Evolutionary conservation across 2,329 filamentous ascomycete genomes (phyloP).

Genomic region (Fusarium pseudonygamai): DNA sequence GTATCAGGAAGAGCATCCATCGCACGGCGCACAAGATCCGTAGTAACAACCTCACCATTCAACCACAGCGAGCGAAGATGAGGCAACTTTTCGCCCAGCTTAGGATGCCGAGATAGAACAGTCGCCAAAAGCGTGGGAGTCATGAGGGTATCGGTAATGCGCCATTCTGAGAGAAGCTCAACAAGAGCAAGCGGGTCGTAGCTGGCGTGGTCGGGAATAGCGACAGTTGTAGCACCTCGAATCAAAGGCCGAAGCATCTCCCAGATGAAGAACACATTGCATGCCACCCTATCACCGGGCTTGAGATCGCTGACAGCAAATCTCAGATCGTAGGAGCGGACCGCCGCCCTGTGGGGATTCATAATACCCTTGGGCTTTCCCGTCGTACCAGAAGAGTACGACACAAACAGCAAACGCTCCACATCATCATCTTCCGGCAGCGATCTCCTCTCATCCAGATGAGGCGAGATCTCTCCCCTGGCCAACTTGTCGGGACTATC

Average conservation of each 20-base stretch:
- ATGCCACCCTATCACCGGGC: conserved; percentile 81
- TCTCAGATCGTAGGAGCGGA: conserved; percentile 77
- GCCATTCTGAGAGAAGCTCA: conserved; percentile 71
- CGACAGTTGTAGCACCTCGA: conserved; percentile 78
- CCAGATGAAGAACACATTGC: conserved; percentile 90
- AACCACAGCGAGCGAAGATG: conserved; percentile 78
- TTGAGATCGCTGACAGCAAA: conserved; percentile 75
- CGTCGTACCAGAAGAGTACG: conserved; percentile 81
- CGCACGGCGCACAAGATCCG: conserved; percentile 76
- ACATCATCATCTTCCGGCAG: conserved; percentile 73
- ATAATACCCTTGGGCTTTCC: conserved; percentile 85
- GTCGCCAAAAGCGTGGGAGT: conserved; percentile 82
- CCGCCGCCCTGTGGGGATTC: conserved; percentile 78
- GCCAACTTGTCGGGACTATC: conserved; percentile 56
- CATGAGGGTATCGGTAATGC: conserved; percentile 84
- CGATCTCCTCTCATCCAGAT: conserved; percentile 56
- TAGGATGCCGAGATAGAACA: conserved; percentile 74
- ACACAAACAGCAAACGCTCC: conserved; percentile 81
- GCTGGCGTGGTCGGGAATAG: conserved; percentile 78
- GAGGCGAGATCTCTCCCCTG: conserved; percentile 40
- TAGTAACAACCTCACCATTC: conserved; percentile 84
- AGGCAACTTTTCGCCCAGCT: conserved; percentile 70
- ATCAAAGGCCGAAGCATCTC: conserved; percentile 82
- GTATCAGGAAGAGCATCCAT: conserved; percentile 73
- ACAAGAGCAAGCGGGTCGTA: conserved; percentile 81